Evolutionary conservation across 83 land plant genomes (phyloP).

Genomic region (Thuja plicata): DNA sequence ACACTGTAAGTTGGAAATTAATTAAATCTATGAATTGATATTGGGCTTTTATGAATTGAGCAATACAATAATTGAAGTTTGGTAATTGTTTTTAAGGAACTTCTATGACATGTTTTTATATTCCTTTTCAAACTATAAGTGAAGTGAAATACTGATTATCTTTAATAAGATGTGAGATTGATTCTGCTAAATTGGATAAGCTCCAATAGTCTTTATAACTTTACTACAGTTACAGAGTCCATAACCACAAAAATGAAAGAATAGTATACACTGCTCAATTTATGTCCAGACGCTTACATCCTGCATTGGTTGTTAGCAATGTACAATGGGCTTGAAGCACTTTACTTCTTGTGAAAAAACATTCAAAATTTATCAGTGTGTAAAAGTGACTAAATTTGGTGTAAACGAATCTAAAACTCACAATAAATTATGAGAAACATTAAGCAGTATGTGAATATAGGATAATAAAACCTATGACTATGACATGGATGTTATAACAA

Average conservation of each 20-base stretch:
- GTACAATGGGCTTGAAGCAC: neutral
- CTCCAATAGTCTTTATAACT: too few species aligned
- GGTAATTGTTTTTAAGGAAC: too few species aligned
- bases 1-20: neutral
- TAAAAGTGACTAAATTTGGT: neutral
- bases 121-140: too few species aligned
- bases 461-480: neutral
- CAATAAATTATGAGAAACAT: too few species aligned
- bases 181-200: too few species aligned
- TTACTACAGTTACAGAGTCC: too few species aligned
- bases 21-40: neutral
- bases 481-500: neutral
- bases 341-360: neutral
- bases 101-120: too few species aligned
- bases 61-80: too few species aligned
- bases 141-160: too few species aligned
- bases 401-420: neutral
- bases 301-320: neutral
- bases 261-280: neutral
- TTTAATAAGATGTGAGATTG: too few species aligned
- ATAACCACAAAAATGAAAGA: neutral
- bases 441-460: too few species aligned
- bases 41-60: too few species aligned
- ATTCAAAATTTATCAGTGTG: neutral
- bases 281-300: neutral